Percentiles rank a stretch among this genome's conserved stretches.
These are phyloP conservation scores for Colletotrichum tanaceti DNA, from an alignment of 2,329 filamentous ascomycete species.

Conservation along the genomic window DNA sequence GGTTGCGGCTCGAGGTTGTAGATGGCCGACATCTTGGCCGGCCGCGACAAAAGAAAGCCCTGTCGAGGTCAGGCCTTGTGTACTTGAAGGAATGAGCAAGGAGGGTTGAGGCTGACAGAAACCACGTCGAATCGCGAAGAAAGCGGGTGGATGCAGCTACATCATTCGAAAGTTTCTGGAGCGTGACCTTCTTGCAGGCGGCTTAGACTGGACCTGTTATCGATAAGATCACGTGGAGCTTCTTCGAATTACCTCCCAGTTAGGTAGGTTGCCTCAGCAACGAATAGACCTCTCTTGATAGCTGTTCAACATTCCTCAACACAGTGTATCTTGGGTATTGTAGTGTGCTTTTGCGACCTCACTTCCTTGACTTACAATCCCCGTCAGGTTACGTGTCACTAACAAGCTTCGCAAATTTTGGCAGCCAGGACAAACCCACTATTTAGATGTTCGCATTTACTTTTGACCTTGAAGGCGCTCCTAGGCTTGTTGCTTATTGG, in stretches of 20 bases:
- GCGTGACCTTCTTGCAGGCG: background rate
- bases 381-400: too few species aligned
- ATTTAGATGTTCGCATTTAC: background rate
- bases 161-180: conserved; percentile 20
- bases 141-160: conserved; percentile 7
- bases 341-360: too few species aligned
- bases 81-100: background rate
- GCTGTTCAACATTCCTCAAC: too few species aligned
- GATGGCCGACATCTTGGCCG: conserved; percentile 79
- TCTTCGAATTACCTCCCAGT: background rate
- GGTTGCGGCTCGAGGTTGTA: conserved; percentile 97
- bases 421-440: background rate
- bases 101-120: background rate
- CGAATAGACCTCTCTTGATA: background rate
- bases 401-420: background rate
- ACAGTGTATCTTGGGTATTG: too few species aligned
- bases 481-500: too few species aligned
- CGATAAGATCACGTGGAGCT: conserved; percentile 38
- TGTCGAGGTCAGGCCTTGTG: background rate
- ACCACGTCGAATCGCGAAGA: background rate
- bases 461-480: too few species aligned
- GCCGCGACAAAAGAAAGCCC: background rate
- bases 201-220: conserved; percentile 16
- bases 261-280: background rate
- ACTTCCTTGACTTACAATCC: too few species aligned